Conservation (phyloP, 1,284 basidiomycete species). For the Abortiporus biennis region DNA sequence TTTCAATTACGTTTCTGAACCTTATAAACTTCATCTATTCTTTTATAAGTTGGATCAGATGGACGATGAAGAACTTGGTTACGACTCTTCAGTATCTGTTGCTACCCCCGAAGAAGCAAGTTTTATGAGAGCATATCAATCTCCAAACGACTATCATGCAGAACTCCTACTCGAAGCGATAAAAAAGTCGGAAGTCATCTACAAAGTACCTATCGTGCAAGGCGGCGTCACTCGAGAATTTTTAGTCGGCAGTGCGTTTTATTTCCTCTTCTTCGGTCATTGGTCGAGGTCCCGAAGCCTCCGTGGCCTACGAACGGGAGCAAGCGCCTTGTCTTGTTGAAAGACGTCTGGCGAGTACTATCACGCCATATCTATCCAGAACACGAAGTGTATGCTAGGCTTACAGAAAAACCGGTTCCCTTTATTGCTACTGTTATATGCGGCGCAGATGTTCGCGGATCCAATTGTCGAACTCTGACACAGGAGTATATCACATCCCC, state of each 20-base stretch:
- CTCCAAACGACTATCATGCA: neutral
- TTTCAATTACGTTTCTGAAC: slow-evolving; percentile 6
- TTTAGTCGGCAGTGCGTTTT: neutral
- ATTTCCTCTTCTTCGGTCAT: neutral
- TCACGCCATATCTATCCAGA: neutral
- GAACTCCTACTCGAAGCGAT: neutral
- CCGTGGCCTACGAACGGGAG: neutral
- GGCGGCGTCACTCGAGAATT: neutral
- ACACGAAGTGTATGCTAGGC: neutral
- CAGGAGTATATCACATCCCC: too few species aligned
- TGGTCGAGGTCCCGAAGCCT: neutral
- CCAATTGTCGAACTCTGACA: too few species aligned
- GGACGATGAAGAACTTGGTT: slow-evolving; percentile 4
- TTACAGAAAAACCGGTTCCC: neutral
- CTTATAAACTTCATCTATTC: slow-evolving; percentile 3
- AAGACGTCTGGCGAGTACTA: neutral
- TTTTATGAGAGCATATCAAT: neutral
- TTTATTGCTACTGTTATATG: slow-evolving; percentile 18
- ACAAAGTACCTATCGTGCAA: too few species aligned
- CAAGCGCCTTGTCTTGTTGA: neutral
- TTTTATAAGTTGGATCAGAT: slow-evolving; percentile 5
- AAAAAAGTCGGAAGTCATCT: neutral
- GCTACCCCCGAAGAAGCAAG: too few species aligned
- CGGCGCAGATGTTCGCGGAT: slow-evolving; percentile 19
- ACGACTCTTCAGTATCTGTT: slow-evolving; percentile 2